These are phyloP conservation scores for Termitomyces sp. DNA, from an alignment of 768 basidiomycete genomes.

Conservation along the genomic window DNA sequence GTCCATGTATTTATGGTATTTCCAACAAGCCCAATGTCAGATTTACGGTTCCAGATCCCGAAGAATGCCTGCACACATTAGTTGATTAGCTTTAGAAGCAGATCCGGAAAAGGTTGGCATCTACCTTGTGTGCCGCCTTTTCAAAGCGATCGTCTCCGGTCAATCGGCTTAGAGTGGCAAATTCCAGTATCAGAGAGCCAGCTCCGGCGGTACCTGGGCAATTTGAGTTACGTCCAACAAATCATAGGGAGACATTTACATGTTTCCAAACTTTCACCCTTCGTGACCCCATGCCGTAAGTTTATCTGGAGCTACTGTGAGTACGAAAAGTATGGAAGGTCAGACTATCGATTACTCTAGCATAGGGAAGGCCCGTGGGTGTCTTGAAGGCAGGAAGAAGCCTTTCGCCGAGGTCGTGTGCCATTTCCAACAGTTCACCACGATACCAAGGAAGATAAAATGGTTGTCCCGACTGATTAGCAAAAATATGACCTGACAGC, in stretches of 20 bases:
- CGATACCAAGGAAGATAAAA: slow-evolving; percentile 84
- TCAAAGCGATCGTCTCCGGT: slow-evolving; percentile 91
- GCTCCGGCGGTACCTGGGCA: slow-evolving; percentile 83
- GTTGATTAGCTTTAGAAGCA: neutral
- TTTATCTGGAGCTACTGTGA: slow-evolving; percentile 56
- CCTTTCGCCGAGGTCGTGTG: slow-evolving; percentile 82
- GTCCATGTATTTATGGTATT: slow-evolving; percentile 84
- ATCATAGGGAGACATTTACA: slow-evolving; percentile 48
- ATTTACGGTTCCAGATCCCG: slow-evolving; percentile 89
- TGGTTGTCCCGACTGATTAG: slow-evolving; percentile 58
- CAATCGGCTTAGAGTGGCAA: slow-evolving; percentile 87
- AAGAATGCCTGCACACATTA: slow-evolving; percentile 62
- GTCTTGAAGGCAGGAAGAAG: slow-evolving; percentile 90
- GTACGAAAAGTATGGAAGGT: neutral
- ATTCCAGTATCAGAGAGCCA: slow-evolving; percentile 90
- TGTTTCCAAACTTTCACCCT: slow-evolving; percentile 78
- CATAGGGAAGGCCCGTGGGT: slow-evolving; percentile 88
- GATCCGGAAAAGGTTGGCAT: neutral
- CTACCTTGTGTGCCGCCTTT: slow-evolving; percentile 70
- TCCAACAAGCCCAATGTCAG: slow-evolving; percentile 79
- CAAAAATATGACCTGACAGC: slow-evolving; percentile 79
- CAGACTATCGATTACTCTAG: slow-evolving; percentile 53
- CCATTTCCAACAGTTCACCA: slow-evolving; percentile 74
- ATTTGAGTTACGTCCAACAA: neutral
- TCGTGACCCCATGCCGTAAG: slow-evolving; percentile 70